Base-by-base conservation (phyloP, 257 asterid genomes). In the Solanum tarijense region DNA sequence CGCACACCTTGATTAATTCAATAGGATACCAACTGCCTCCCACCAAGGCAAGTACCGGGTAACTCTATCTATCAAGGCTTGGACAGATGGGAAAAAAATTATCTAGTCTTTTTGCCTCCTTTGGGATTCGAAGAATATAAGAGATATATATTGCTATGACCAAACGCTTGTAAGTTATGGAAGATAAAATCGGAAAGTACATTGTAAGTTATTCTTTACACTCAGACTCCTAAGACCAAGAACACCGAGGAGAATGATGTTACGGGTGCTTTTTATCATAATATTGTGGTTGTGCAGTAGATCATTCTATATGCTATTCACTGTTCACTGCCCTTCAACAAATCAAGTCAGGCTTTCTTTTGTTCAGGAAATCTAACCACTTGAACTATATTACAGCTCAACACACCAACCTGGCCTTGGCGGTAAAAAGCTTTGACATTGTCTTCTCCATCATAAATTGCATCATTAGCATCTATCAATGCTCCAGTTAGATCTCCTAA, bases 401-500 rank as follows among this genome's bases (percentile, higher is more conserved):
- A 52, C 27, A 71, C 58, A 66, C 83, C 60, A 39, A 91, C 93
- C 93, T 91, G 93, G 83, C 93, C 92, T 88, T 84, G 92, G 66
- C 92, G 93, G 68, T 87, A 91, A 88, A 88, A 89, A 43, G 90
- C 93, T 65, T 91, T 91, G 23, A 88, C 88, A 66, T 91, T 89
- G 39, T 91, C 90, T 55, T 83, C 87, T 23, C 79, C 92, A 73
- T 89, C 93, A 39, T 87, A 84, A 88, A 90, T 90, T 12, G 93
- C 91, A 71, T 72, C 89, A 31, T 91, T 88, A 79, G 93, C 90
- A 75, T 91, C 92, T 25, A 89, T 18, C 81, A 91, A 38, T 65
- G 93, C 93, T 84, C 93, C 93, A 65, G 85, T 68, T 8, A 86
- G 84, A 89, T 91, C 93, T 58, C 92, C 93, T 31, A 90, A 48